Conservation (phyloP, 1,284 basidiomycete genomes). For the Rhodotorula sp. region DNA sequence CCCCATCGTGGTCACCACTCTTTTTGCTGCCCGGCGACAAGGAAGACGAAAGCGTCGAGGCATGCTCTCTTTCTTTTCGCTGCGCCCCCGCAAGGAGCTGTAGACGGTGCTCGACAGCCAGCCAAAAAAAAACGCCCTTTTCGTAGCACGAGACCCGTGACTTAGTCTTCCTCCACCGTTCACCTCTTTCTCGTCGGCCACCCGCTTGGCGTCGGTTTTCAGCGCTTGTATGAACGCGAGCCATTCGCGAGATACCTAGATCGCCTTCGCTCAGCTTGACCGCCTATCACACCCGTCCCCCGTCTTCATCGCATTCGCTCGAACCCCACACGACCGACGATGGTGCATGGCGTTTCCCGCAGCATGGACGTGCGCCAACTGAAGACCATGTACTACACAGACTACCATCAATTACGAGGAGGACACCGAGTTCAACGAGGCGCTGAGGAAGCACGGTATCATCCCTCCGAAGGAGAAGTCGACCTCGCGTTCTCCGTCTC, state of each 20-base stretch:
- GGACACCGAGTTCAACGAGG: conserved; percentile 64
- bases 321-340: neutral
- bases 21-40: neutral
- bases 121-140: too few relatives aligned
- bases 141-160: too few relatives aligned
- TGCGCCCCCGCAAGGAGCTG: too few relatives aligned
- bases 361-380: too few relatives aligned
- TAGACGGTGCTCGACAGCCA: too few relatives aligned
- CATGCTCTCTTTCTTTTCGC: too few relatives aligned
- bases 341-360: too few relatives aligned
- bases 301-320: neutral
- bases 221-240: too few relatives aligned
- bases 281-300: neutral
- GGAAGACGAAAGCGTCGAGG: neutral
- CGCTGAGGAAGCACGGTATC: conserved; percentile 85
- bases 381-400: neutral
- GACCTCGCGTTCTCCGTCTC: conserved; percentile 40
- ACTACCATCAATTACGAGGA: conserved; percentile 33
- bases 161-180: too few relatives aligned
- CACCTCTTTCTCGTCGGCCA: too few relatives aligned
- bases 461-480: conserved; percentile 61
- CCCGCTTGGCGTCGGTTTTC: too few relatives aligned
- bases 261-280: neutral
- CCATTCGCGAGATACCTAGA: too few relatives aligned
- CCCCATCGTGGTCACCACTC: conserved; percentile 17